Conservation (phyloP, 2,329 filamentous ascomycete species). For the Hyphodiscus sp. region DNA sequence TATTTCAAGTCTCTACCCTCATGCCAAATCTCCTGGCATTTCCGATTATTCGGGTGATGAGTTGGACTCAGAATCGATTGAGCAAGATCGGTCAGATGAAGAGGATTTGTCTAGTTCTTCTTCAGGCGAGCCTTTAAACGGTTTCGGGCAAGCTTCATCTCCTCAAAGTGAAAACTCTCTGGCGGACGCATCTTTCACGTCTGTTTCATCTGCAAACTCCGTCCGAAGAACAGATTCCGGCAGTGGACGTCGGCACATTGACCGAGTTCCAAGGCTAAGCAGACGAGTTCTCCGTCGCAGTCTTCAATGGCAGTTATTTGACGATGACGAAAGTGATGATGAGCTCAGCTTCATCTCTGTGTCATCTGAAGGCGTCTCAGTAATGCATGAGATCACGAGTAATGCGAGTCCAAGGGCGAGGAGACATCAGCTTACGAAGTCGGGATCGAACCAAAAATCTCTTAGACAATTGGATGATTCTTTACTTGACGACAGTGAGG, state of each 20-base stretch:
- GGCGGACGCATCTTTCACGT: conserved; percentile 8
- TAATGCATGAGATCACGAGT: conserved; percentile 16
- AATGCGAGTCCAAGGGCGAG: conserved; percentile 2
- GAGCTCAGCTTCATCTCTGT: conserved; percentile 23
- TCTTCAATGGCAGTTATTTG: conserved; percentile 18
- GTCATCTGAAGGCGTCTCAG: conserved; percentile 12
- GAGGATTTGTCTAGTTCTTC: neutral
- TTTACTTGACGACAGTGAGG: conserved; percentile 23
- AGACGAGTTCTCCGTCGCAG: conserved; percentile 14
- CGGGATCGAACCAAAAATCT: conserved; percentile 1
- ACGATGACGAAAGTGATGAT: conserved; percentile 28
- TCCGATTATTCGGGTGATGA: neutral
- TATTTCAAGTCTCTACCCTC: neutral
- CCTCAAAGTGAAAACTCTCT: neutral
- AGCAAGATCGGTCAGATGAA: neutral
- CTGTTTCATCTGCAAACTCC: neutral
- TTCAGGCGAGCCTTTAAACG: neutral
- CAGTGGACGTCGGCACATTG: conserved; percentile 8
- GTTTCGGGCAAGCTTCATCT: neutral
- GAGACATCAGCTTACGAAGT: conserved; percentile 2
- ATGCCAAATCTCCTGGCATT: neutral
- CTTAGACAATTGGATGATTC: neutral
- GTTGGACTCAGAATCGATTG: neutral
- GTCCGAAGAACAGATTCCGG: neutral
- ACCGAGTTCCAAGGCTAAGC: conserved; percentile 15